Evolutionary conservation across 164 flowering plant species (phyloP), one percentile per base, ranked within the genome.

Genomic region (Magnolia officinalis): DNA sequence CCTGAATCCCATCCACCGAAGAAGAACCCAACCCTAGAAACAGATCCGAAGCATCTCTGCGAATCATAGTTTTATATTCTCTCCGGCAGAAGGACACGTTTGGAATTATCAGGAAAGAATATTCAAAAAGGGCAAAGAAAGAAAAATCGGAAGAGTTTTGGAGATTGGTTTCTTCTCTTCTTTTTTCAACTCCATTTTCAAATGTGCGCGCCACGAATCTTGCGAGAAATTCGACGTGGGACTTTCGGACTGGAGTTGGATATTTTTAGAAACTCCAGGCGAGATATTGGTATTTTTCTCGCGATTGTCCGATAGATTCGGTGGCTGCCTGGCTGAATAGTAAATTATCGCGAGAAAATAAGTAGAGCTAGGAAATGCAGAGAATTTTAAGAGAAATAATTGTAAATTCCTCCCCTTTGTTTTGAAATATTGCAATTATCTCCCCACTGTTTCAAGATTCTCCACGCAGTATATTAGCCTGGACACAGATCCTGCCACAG

Each of bases 191-290:
- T 21, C 6, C 45, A 37, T 37, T 64, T 64, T 64, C 67, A 64
- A 64, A 64, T 19, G 67, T 20, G 67, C 67, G 67, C 67, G 67
- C 21, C 67, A 64, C 67, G 67, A 63, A n/a, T 21, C 18, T 64
- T 19, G 67, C 67, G 67, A 64, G 67, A 64, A 64, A 64, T 64
- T 64, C 63, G 63, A 59, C 45, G 45, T 37, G 45, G 6, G 45
- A 37, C 45, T 37, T 37, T 37, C 45, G 45, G 45, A 37, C 45
- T 37, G 6, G 45, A 37, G 4, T 37, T 37, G 0, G 45, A 37
- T 37, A 37, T 37, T 37, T 37, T 37, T 4, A 37, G 45, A 37
- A 4, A 3, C 45, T 4, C 45, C 45, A 5, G 45, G 45, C 45
- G 45, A 37, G 45, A 37, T 4, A 37, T 37, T 37, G 6, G 45